phyloP scores from a whole-genome alignment of 768 basidiomycete genomes.

The Tricholoma furcatifolium region DNA sequence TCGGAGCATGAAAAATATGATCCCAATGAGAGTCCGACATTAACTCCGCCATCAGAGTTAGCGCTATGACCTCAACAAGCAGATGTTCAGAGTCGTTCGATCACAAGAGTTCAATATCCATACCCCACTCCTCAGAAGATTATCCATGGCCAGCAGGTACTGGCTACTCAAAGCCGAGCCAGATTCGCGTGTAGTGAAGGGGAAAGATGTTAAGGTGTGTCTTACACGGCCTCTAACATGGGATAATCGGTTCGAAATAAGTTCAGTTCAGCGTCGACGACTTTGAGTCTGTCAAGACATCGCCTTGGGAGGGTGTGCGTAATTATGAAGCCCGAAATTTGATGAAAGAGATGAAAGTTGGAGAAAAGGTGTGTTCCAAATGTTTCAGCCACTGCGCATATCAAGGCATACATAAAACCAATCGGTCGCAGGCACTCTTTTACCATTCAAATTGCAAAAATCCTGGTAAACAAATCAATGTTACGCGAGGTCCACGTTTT shows the following conservation, averaged over 20 bases:
- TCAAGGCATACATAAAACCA: not conserved
- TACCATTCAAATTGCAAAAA: constrained; percentile 87
- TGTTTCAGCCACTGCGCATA: not conserved
- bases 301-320: constrained; percentile 87
- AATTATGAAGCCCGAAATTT: constrained; percentile 82
- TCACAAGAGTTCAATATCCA: not conserved
- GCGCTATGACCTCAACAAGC: too few species aligned
- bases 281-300: constrained; percentile 67
- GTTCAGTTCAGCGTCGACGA: constrained; percentile 82
- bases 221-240: not conserved
- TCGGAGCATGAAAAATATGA: too few species aligned
- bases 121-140: not conserved
- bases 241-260: not conserved
- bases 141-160: constrained; percentile 25
- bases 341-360: constrained; percentile 77
- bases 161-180: constrained; percentile 91
- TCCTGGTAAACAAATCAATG: constrained; percentile 50
- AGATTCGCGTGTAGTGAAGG: constrained; percentile 79
- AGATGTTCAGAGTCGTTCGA: not conserved
- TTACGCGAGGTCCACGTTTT: not conserved
- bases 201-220: constrained; percentile 78
- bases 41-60: too few species aligned
- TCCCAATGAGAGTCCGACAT: not conserved
- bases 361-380: constrained; percentile 58
- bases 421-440: constrained; percentile 60